Conservation (phyloP, 306 rosid species). For the Prunus kanzakura region DNA sequence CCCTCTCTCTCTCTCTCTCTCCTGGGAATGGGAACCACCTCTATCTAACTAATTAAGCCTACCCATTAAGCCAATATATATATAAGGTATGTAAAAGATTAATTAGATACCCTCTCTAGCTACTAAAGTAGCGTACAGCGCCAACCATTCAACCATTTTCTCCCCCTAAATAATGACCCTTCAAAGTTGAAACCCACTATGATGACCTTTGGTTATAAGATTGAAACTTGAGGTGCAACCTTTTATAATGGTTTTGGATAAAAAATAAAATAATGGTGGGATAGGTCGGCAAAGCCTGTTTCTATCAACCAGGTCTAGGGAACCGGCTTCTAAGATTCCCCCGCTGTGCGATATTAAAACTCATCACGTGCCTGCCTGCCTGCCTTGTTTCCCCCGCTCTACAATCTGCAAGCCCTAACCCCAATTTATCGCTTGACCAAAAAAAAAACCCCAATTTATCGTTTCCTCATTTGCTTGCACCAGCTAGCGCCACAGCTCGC, state of each 20-base stretch:
- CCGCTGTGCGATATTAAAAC: background rate
- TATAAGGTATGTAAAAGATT: background rate
- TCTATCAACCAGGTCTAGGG: constrained; percentile 27
- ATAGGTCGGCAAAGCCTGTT: constrained; percentile 25
- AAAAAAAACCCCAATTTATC: too few species aligned
- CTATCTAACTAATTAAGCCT: too few species aligned
- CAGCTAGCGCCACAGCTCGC: too few species aligned
- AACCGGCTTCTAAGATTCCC: constrained; percentile 50
- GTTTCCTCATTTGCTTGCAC: too few species aligned
- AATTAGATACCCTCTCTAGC: background rate
- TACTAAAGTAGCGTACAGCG: background rate
- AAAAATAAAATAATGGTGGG: constrained; percentile 15
- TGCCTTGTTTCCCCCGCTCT: too few species aligned
- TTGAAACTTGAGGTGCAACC: background rate
- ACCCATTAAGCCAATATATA: too few species aligned
- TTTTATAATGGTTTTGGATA: constrained; percentile 16
- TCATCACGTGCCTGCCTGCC: constrained; percentile 37
- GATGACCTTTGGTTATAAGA: background rate
- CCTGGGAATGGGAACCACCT: too few species aligned
- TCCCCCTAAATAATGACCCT: background rate
- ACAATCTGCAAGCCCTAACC: too few species aligned
- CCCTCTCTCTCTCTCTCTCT: too few species aligned
- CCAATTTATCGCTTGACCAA: too few species aligned
- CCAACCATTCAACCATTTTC: background rate
- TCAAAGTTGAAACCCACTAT: background rate